Percentiles rank a stretch among this genome's conserved stretches.
phyloP scores from a whole-genome alignment of 1,284 basidiomycete species.

The Singerocomus inundabilis region DNA sequence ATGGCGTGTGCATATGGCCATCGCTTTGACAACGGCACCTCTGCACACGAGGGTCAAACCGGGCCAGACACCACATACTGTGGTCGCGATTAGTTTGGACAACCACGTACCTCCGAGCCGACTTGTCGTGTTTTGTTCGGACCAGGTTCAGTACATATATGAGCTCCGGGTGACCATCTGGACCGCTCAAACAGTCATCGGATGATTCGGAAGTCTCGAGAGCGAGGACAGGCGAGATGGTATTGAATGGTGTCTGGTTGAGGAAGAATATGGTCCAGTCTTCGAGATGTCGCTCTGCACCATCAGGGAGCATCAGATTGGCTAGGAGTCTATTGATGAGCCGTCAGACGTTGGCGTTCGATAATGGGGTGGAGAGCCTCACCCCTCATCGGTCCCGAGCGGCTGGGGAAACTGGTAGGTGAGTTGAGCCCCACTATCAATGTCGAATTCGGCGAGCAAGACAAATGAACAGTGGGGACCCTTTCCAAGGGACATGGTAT shows the following conservation, averaged over 20 bases:
- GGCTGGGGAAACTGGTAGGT: constrained; percentile 94
- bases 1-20: constrained; percentile 94
- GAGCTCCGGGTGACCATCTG: constrained; percentile 53
- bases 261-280: constrained; percentile 99
- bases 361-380: constrained; percentile 25
- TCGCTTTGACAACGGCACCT: constrained; percentile 92
- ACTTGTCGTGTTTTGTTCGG: constrained; percentile 92
- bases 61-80: constrained; percentile 11
- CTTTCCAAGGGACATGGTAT: constrained; percentile 38
- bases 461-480: constrained; percentile 86
- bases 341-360: constrained; percentile 5
- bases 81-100: constrained; percentile 7
- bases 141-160: constrained; percentile 94
- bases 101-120: constrained; percentile 68
- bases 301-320: constrained; percentile 98
- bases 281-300: constrained; percentile 89
- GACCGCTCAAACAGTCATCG: constrained; percentile 39
- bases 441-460: constrained; percentile 93
- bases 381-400: constrained; percentile 91
- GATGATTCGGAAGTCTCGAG: constrained; percentile 59
- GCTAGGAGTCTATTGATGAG: constrained; percentile 73
- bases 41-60: constrained; percentile 41
- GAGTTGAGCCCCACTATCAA: constrained; percentile 86
- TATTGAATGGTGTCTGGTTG: constrained; percentile 87
- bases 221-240: constrained; percentile 79